These are phyloP conservation scores for Colletotrichum sp. DNA, from an alignment of 2,329 filamentous ascomycete genomes.

Conservation along the genomic window DNA sequence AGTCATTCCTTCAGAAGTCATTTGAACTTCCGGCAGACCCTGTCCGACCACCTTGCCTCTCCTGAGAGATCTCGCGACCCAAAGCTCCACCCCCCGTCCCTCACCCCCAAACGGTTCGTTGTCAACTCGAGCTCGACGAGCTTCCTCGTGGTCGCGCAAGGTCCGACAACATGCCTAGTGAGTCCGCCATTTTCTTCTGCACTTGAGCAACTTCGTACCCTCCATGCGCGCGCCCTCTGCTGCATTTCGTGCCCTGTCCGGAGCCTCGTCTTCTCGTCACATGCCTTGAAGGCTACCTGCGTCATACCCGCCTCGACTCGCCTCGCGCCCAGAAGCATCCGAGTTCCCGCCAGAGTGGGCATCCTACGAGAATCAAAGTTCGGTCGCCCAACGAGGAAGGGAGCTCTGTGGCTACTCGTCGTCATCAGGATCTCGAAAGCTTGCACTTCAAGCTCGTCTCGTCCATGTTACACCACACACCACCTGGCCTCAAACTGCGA, in stretches of 20 bases:
- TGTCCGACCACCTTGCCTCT: slow-evolving; percentile 14
- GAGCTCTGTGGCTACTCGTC: not conserved
- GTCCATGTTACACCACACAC: not conserved
- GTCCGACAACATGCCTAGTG: slow-evolving; percentile 27
- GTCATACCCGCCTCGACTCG: slow-evolving; percentile 13
- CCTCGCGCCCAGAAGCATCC: not conserved
- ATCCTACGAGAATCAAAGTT: not conserved
- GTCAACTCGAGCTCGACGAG: slow-evolving; percentile 19
- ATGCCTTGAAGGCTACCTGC: slow-evolving; percentile 17
- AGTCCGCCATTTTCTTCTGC: slow-evolving; percentile 13
- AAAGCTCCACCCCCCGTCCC: slow-evolving; percentile 13
- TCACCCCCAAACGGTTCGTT: slow-evolving; percentile 10
- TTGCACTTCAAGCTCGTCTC: not conserved
- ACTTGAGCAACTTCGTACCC: not conserved
- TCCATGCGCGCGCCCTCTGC: slow-evolving; percentile 10
- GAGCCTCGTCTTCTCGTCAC: slow-evolving; percentile 5
- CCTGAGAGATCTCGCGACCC: slow-evolving; percentile 23
- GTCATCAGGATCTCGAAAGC: not conserved
- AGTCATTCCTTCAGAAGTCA: slow-evolving; percentile 21
- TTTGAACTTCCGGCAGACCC: slow-evolving; percentile 17
- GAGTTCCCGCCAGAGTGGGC: not conserved
- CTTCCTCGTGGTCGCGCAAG: slow-evolving; percentile 19
- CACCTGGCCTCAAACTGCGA: not conserved
- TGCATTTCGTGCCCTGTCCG: not conserved
- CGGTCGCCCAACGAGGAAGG: not conserved